Evolutionary conservation across 768 basidiomycete genomes (phyloP).

Genomic region (Tricholoma terreum): DNA sequence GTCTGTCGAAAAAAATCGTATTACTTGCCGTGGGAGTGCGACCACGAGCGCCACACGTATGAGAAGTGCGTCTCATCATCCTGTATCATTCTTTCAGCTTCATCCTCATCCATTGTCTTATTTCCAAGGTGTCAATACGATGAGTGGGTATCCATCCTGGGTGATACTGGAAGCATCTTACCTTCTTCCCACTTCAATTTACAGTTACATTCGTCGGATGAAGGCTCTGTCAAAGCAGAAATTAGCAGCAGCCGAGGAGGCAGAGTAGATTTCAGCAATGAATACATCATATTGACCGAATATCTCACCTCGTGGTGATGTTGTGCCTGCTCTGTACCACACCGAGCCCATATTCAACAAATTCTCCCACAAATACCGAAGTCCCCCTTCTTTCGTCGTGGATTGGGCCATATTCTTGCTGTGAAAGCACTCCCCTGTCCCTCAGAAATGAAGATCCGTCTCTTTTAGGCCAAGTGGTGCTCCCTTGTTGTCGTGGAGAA

Average conservation of each 20-base stretch:
- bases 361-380: too few species aligned
- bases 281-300: neutral
- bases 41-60: slow-evolving; percentile 81
- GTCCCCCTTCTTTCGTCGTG: too few species aligned
- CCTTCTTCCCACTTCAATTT: neutral
- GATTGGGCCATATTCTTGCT: too few species aligned
- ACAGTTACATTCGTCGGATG: slow-evolving; percentile 86
- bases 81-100: neutral
- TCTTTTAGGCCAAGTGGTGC: too few species aligned
- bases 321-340: too few species aligned
- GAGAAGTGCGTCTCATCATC: slow-evolving; percentile 61
- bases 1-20: slow-evolving; percentile 73
- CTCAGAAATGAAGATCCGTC: too few species aligned
- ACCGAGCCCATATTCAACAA: too few species aligned
- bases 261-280: slow-evolving; percentile 25
- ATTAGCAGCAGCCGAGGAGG: slow-evolving; percentile 35
- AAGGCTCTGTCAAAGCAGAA: slow-evolving; percentile 78
- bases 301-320: too few species aligned
- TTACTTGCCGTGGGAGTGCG: slow-evolving; percentile 93
- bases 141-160: slow-evolving; percentile 61
- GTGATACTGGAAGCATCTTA: neutral
- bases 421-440: too few species aligned
- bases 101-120: neutral
- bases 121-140: slow-evolving; percentile 84
- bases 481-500: too few species aligned